A percentile compares a stretch with the other conserved stretches of the same genome.
These are phyloP conservation scores for Cryptococcus sp. DNA, from an alignment of 1,284 basidiomycete species.

Conservation along the genomic window DNA sequence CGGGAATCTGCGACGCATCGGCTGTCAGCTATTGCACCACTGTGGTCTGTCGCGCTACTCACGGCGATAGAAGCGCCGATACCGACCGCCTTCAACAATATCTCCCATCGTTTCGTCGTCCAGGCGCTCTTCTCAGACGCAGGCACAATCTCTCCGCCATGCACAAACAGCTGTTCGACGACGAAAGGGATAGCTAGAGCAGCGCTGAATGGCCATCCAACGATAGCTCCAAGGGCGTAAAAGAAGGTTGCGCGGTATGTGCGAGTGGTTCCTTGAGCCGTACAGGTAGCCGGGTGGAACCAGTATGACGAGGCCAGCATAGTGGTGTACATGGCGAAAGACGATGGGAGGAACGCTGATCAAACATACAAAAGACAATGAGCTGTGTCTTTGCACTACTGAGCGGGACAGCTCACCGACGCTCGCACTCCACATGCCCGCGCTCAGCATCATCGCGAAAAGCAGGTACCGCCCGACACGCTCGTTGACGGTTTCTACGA, in stretches of 20 bases:
- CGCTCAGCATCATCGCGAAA: constrained; percentile 77
- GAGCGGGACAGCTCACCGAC: constrained; percentile 61
- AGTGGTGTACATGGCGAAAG: constrained; percentile 90
- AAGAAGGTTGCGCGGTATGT: constrained; percentile 63
- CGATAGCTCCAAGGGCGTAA: constrained; percentile 80
- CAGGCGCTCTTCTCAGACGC: constrained; percentile 59
- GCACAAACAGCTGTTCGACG: constrained; percentile 83
- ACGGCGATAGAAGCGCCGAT: constrained; percentile 69
- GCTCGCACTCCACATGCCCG: constrained; percentile 92
- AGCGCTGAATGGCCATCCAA: constrained; percentile 95
- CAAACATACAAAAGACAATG: neutral
- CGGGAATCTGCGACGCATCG: constrained; percentile 64
- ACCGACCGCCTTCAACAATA: constrained; percentile 63
- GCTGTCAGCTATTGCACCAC: constrained; percentile 2
- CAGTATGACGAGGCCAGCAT: constrained; percentile 78
- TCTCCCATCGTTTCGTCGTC: constrained; percentile 65
- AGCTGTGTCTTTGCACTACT: neutral
- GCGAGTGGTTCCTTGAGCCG: constrained; percentile 60
- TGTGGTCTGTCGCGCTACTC: constrained; percentile 44
- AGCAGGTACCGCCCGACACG: constrained; percentile 88
- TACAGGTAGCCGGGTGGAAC: constrained; percentile 67
- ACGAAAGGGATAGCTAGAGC: constrained; percentile 86
- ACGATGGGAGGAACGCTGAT: constrained; percentile 88
- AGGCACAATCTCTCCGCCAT: constrained; percentile 70
- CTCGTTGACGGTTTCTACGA: constrained; percentile 80